Base-by-base conservation (phyloP, 1,284 basidiomycete species). In the Tylopilus sp. region DNA sequence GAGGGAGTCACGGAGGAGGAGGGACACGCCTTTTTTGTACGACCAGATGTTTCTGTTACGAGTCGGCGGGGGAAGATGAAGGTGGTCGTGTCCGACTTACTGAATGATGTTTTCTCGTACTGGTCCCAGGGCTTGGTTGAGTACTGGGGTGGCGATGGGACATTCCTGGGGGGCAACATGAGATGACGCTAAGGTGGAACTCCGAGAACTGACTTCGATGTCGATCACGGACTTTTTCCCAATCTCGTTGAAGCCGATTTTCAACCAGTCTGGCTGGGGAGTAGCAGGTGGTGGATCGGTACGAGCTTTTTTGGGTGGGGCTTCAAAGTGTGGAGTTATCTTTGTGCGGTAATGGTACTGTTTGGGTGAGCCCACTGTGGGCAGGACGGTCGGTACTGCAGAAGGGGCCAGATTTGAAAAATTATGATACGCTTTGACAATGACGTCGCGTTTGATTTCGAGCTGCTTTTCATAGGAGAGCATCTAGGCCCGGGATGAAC, bases 311-410 rank as follows among this genome's bases (percentile, higher is more conserved):
- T 80, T 86, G 0, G 83, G 81, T 1, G 92, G 84, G 0, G 86
- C 79, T 38, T 97, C 89, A 59, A 98, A 99, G 67, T 99, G 96
- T 0, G 96, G 96, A 0, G 96, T 98, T 41, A 99, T 86, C 71
- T 99, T 99, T 1, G 97, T 99, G 19, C 96, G 84, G 67, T 99
- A 99, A 39, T 78, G 81, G 69, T 96, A 97, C 56, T 96, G 85
- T 43, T 89, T 72, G 0, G 96, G 97, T 0, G 90, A 94, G 6
- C 82, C 80, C 15, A 96, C 85, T 0, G 96, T 98, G 0, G 84
- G 71, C 43, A 81, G 75, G 28, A 94, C 82, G 0, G 64, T 49
- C 10, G 95, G 94, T 1, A 97, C 70, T 1, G 74, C 66, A 0
- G 74, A 63, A 1, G 73, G 57, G 4, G 79, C 69, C 0, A 94